These are phyloP conservation scores for Arxiozyma telluris DNA, from an alignment of 1,139 yeast species.

Conservation along the genomic window DNA sequence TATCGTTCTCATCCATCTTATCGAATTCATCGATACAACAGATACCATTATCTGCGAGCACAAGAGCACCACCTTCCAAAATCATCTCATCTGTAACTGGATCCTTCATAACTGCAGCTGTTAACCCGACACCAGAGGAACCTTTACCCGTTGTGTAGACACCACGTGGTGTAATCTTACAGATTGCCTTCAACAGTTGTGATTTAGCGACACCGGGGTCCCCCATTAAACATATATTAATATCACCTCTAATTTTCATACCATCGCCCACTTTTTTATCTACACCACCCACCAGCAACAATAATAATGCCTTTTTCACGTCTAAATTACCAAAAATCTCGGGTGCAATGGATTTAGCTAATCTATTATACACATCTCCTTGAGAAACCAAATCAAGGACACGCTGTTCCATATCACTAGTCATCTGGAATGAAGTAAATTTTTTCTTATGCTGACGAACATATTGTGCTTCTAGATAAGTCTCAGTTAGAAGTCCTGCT, in stretches of 20 bases:
- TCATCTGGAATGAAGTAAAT: conserved; percentile 58
- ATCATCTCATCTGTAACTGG: conserved; percentile 99
- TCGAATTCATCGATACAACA: conserved; percentile 99
- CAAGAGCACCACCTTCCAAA: conserved; percentile 96
- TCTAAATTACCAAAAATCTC: conserved; percentile 93
- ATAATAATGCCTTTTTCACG: conserved; percentile 79
- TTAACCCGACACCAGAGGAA: conserved; percentile 96
- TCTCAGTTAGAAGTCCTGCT: conserved; percentile 91
- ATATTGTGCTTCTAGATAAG: conserved; percentile 81
- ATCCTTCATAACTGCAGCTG: conserved; percentile 98
- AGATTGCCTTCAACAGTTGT: conserved; percentile 82
- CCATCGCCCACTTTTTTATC: conserved; percentile 95
- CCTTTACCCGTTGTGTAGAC: conserved; percentile 99
- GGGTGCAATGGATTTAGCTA: conserved; percentile 91
- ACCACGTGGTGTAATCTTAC: conserved; percentile 92
- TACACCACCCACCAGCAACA: conserved; percentile 89
- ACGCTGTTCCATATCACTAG: conserved; percentile 46
- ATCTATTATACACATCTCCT: conserved; percentile 68
- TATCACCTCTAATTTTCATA: conserved; percentile 94
- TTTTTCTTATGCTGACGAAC: conserved; percentile 83
- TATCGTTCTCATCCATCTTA: conserved; percentile 94
- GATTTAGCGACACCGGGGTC: conserved; percentile 99
- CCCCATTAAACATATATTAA: conserved; percentile 95
- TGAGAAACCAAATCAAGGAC: conserved; percentile 46
- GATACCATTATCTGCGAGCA: conserved; percentile 93